Evolutionary conservation across 768 basidiomycete genomes (phyloP).

Genomic region (Boletus sensibilis): DNA sequence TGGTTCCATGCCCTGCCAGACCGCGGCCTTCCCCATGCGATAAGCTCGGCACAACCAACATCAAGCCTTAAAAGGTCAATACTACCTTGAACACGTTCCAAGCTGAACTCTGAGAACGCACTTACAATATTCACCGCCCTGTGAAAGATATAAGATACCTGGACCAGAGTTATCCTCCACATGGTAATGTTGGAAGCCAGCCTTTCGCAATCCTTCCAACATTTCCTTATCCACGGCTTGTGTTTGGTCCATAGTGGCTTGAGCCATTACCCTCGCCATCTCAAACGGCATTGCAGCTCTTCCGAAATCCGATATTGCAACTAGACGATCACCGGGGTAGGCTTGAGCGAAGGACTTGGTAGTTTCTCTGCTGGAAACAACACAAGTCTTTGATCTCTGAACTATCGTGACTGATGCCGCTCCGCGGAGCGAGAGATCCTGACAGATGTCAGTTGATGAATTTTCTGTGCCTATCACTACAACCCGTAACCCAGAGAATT

Average conservation of each 20-base stretch:
- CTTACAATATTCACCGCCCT: conserved; percentile 6
- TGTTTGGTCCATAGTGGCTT: not conserved
- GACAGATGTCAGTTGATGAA: conserved; percentile 5
- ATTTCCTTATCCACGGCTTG: not conserved
- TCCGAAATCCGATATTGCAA: conserved; percentile 9
- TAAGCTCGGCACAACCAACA: conserved; percentile 5
- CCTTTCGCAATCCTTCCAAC: conserved; percentile 2
- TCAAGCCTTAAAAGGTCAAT: conserved; percentile 1
- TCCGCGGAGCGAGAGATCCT: conserved; percentile 5
- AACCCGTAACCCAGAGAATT: conserved; percentile 28
- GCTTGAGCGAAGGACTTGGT: not conserved
- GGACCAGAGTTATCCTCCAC: not conserved
- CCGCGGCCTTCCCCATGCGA: not conserved
- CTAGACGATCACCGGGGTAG: not conserved
- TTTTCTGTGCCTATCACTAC: not conserved
- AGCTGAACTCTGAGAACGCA: not conserved
- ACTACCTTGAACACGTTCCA: not conserved
- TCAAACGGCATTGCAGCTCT: not conserved
- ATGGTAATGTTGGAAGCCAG: not conserved
- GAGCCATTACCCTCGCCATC: not conserved
- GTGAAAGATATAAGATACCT: conserved; percentile 1
- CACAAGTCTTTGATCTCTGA: conserved; percentile 4
- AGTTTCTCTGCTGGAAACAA: not conserved
- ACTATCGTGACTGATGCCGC: conserved; percentile 5
- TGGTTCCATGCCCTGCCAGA: conserved; percentile 3